Percentiles rank a stretch among this genome's conserved stretches.
phyloP scores from a whole-genome alignment of 1,284 basidiomycete genomes.

The Pholiota adiposa region DNA sequence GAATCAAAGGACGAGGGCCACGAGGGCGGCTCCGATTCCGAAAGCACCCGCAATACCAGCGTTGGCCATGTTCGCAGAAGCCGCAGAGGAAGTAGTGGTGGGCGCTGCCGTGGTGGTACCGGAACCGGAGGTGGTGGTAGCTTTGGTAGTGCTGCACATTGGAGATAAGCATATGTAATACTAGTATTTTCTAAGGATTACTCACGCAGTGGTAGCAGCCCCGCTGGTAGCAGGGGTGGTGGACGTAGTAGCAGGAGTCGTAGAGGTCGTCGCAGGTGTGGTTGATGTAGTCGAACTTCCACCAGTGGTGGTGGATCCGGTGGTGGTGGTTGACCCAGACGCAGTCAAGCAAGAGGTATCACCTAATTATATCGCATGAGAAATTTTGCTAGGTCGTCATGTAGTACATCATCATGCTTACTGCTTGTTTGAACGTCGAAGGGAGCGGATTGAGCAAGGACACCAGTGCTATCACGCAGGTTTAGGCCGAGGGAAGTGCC shows the following conservation, averaged over 20 bases:
- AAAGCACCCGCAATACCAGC: constrained; percentile 45
- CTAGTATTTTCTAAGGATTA: neutral
- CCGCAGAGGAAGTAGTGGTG: constrained; percentile 24
- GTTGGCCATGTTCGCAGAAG: constrained; percentile 37
- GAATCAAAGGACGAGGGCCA: constrained; percentile 46
- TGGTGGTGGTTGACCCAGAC: constrained; percentile 24
- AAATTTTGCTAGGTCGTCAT: neutral
- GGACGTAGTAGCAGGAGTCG: constrained; percentile 17
- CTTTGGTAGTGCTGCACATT: neutral
- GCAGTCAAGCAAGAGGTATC: constrained; percentile 38
- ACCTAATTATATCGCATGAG: constrained; percentile 26
- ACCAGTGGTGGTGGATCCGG: constrained; percentile 15
- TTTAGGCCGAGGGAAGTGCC: constrained; percentile 53
- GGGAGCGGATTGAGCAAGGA: constrained; percentile 47
- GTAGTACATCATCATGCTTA: constrained; percentile 34
- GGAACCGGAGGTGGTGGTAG: neutral
- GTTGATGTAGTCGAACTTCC: constrained; percentile 10
- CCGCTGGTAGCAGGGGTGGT: constrained; percentile 22
- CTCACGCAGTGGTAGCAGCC: constrained; percentile 20
- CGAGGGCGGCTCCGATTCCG: constrained; percentile 46
- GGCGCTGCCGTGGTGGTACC: constrained; percentile 20
- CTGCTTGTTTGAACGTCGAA: constrained; percentile 52
- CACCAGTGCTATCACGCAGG: constrained; percentile 57
- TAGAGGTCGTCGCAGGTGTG: constrained; percentile 15
- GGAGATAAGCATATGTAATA: neutral